Conservation (phyloP, 208 protist genomes). For the Trypanosoma lewisi region DNA sequence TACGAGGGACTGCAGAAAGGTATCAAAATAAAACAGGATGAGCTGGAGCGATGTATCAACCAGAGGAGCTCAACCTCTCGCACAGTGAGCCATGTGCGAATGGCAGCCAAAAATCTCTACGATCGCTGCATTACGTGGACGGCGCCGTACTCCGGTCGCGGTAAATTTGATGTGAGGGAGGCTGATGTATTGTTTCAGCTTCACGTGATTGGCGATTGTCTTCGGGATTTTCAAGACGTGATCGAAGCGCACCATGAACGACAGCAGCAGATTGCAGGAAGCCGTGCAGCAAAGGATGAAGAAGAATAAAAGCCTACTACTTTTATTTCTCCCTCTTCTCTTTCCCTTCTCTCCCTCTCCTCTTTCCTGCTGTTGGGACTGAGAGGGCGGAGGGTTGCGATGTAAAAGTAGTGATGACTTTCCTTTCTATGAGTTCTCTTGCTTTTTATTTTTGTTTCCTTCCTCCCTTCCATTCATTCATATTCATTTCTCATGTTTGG, state of each 20-base stretch:
- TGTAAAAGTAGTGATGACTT: slow-evolving; percentile 5
- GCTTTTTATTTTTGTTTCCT: background rate
- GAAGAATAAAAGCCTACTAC: slow-evolving; percentile 7
- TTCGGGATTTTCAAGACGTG: slow-evolving; percentile 89
- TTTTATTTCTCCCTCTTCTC: background rate
- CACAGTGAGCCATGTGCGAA: slow-evolving; percentile 89
- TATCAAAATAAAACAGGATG: slow-evolving; percentile 88
- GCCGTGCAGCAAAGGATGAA: slow-evolving; percentile 17
- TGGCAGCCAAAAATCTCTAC: slow-evolving; percentile 89
- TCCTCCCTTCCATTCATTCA: too few species aligned
- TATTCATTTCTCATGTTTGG: background rate
- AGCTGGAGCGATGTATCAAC: slow-evolving; percentile 84
- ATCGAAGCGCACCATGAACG: slow-evolving; percentile 68
- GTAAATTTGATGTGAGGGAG: slow-evolving; percentile 59
- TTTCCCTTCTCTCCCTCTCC: too few species aligned
- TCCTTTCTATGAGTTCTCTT: background rate
- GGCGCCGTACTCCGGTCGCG: slow-evolving; percentile 66
- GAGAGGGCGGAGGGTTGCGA: background rate
- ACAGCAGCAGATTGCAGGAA: slow-evolving; percentile 23
- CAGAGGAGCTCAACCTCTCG: slow-evolving; percentile 87
- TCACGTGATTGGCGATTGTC: slow-evolving; percentile 83
- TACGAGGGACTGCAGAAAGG: slow-evolving; percentile 84
- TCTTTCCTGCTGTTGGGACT: too few species aligned
- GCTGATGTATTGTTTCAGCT: slow-evolving; percentile 85
- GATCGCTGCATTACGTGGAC: slow-evolving; percentile 85